Conservation (phyloP, 176 grass and related monocot genomes). For the Avena insularis region DNA sequence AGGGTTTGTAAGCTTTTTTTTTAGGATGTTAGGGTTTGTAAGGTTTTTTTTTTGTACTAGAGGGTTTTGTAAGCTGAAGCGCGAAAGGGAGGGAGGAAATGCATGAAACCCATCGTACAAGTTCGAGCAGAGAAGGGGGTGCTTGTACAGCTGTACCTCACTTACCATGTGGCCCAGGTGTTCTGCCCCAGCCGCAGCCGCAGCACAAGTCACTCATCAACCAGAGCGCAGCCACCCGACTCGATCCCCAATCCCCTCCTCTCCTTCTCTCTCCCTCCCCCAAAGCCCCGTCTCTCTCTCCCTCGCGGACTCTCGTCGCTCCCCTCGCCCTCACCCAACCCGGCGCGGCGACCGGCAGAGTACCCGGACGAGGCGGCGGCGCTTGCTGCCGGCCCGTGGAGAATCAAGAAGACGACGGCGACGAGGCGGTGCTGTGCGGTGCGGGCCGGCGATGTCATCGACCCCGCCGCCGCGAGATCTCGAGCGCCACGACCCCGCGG, state of each 20-base stretch:
- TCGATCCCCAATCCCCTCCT: constrained; percentile 22
- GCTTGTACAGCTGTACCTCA: constrained; percentile 25
- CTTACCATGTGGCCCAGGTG: constrained; percentile 27
- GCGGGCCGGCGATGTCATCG: constrained; percentile 22
- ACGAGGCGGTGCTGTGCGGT: background rate
- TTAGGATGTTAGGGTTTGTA: background rate
- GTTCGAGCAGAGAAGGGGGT: background rate
- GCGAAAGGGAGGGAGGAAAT: background rate
- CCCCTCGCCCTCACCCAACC: background rate
- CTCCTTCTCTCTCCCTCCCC: too few species aligned
- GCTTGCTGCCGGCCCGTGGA: background rate
- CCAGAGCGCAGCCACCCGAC: constrained; percentile 21
- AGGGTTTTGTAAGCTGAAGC: background rate
- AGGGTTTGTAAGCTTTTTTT: background rate
- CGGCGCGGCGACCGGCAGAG: constrained; percentile 7
- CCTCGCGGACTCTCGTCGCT: too few species aligned
- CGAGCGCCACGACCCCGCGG: background rate
- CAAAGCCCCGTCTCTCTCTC: too few species aligned
- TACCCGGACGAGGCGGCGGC: constrained; percentile 9
- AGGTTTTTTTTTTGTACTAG: background rate
- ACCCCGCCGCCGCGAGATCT: constrained; percentile 29
- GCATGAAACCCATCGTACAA: background rate
- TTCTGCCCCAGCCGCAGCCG: background rate
- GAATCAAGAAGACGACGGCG: background rate
- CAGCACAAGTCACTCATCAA: constrained; percentile 23